Conservation (phyloP, 805 yeast genomes). For the Zygosaccharomyces lentus region DNA sequence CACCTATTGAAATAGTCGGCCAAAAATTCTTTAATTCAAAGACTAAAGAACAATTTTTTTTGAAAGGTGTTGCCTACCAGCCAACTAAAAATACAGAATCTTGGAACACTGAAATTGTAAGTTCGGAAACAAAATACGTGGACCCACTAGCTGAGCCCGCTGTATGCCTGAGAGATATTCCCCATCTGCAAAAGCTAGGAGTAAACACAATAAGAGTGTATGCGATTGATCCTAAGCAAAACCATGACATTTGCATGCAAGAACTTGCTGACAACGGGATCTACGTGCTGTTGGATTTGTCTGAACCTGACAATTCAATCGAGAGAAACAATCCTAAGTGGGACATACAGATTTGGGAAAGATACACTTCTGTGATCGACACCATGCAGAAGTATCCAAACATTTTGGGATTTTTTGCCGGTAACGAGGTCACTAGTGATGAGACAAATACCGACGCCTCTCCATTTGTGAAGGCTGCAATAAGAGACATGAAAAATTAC, state of each 20-base stretch:
- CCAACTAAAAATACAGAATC: constrained; percentile 47
- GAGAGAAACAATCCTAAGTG: constrained; percentile 74
- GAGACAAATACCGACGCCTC: constrained; percentile 80
- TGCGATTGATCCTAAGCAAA: constrained; percentile 65
- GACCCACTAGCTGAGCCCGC: constrained; percentile 76
- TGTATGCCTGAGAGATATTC: constrained; percentile 77
- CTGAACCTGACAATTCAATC: constrained; percentile 79
- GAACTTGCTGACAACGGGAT: constrained; percentile 79
- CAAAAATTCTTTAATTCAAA: constrained; percentile 70
- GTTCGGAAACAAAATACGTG: constrained; percentile 35
- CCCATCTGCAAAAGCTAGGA: constrained; percentile 61
- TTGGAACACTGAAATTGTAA: constrained; percentile 15
- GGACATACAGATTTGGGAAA: constrained; percentile 63
- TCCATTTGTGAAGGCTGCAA: constrained; percentile 92
- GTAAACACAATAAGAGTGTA: constrained; percentile 84
- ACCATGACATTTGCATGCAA: constrained; percentile 77
- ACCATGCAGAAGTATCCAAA: constrained; percentile 71
- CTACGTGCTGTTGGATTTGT: constrained; percentile 83
- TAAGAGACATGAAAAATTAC: constrained; percentile 81
- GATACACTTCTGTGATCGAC: constrained; percentile 83
- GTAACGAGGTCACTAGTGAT: constrained; percentile 93
- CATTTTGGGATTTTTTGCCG: constrained; percentile 92
- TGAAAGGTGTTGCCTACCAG: constrained; percentile 87
- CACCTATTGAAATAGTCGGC: constrained; percentile 57
- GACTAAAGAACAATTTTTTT: constrained; percentile 77